Evolutionary conservation across 306 rosid species (phyloP).

Genomic region (Cicer bijugum): DNA sequence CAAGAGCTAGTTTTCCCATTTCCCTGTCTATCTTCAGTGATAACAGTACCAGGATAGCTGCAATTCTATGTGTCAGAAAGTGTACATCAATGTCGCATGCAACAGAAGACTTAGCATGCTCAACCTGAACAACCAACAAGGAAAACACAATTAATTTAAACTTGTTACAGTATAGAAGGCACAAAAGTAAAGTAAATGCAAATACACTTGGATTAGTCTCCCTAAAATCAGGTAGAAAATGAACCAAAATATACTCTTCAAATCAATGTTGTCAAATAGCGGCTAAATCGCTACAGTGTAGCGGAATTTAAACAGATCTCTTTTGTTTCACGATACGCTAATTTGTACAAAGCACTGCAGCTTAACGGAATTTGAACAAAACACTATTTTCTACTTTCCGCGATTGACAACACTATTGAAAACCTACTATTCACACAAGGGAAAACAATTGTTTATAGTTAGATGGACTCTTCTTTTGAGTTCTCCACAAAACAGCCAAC

Average conservation of each 20-base stretch:
- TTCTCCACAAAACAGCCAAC: background rate
- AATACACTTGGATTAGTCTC: background rate
- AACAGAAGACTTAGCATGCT: conserved; percentile 7
- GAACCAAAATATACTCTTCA: background rate
- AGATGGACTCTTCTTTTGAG: background rate
- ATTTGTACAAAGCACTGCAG: no score
- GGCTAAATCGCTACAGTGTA: no score
- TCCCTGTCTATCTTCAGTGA: conserved; percentile 28
- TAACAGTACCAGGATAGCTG: conserved; percentile 12
- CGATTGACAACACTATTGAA: background rate
- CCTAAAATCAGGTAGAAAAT: background rate
- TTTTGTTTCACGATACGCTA: no score
- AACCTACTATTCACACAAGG: background rate
- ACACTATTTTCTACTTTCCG: no score
- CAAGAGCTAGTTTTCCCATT: conserved; percentile 75
- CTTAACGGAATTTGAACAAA: no score
- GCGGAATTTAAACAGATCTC: no score
- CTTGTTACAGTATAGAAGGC: background rate
- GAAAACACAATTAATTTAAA: background rate
- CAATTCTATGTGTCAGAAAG: conserved; percentile 18
- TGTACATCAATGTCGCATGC: conserved; percentile 16
- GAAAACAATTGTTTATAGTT: background rate
- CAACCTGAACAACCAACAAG: conserved; percentile 31
- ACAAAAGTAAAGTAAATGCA: background rate
- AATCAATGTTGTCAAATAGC: no score